Conservation (phyloP, 208 protist genomes). For the Wallacemonas collosoma region DNA sequence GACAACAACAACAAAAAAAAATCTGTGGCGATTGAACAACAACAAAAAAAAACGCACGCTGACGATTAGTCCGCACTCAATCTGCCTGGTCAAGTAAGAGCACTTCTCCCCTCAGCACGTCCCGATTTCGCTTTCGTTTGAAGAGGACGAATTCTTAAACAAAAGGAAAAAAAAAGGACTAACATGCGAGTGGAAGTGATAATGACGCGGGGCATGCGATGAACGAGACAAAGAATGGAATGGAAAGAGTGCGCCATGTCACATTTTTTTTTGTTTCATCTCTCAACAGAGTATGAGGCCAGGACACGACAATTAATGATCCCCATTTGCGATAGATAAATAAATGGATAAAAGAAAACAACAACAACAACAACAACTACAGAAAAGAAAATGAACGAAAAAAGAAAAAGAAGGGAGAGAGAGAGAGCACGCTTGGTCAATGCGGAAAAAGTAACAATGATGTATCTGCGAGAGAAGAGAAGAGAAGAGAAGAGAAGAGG, state of each 20-base stretch:
- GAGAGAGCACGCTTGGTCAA: not conserved
- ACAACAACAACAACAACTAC: conserved; percentile 13
- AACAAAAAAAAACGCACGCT: not conserved
- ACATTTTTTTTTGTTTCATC: no score
- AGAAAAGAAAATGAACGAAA: conserved; percentile 5
- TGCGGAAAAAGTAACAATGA: conserved; percentile 18
- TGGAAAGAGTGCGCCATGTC: no score
- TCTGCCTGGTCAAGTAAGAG: no score
- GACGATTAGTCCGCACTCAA: no score
- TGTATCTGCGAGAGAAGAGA: not conserved
- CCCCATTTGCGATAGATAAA: conserved; percentile 10
- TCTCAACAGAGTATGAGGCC: no score
- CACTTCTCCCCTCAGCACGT: no score
- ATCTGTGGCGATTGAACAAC: conserved; percentile 17
- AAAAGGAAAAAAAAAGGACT: no score
- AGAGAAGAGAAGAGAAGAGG: not conserved
- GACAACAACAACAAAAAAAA: conserved; percentile 19
- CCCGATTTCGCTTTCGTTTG: no score
- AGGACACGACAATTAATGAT: not conserved
- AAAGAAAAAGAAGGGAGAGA: conserved; percentile 15
- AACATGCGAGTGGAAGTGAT: no score
- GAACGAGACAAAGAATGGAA: no score
- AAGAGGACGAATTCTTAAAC: no score
- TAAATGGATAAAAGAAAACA: conserved; percentile 17
- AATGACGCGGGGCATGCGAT: no score